Percentiles rank a stretch among this genome's conserved stretches.
Evolutionary conservation across 257 asterid species (phyloP).

Genomic region (Haberlea rhodopensis): DNA sequence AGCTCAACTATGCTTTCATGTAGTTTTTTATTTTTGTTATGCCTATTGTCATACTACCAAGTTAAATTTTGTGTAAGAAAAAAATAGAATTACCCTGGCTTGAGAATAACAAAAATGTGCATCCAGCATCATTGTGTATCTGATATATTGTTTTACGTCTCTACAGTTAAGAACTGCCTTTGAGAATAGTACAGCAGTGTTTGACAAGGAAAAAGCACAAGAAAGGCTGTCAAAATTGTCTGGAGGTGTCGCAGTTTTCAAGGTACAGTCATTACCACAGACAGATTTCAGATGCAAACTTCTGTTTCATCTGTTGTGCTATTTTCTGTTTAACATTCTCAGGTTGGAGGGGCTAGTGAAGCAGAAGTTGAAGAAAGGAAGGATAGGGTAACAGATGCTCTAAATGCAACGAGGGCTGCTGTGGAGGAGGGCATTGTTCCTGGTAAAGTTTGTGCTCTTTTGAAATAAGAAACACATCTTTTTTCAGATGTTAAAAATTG

Average conservation of each 20-base stretch:
- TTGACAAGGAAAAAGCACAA: slow-evolving; percentile 93
- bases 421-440: slow-evolving; percentile 93
- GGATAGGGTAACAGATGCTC: slow-evolving; percentile 95
- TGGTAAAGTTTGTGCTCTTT: slow-evolving; percentile 39
- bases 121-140: slow-evolving; percentile 1
- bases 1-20: neutral
- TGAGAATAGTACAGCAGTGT: slow-evolving; percentile 62
- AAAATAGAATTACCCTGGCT: neutral
- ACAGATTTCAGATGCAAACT: slow-evolving; percentile 14
- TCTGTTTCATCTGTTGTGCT: slow-evolving; percentile 17
- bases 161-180: slow-evolving; percentile 69
- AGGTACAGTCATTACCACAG: slow-evolving; percentile 41
- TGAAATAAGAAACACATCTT: neutral
- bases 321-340: slow-evolving; percentile 22
- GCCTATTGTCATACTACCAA: neutral
- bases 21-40: neutral
- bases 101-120: slow-evolving; percentile 8
- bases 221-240: slow-evolving; percentile 86
- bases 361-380: slow-evolving; percentile 87
- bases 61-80: neutral
- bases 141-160: slow-evolving; percentile 24
- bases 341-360: slow-evolving; percentile 96
- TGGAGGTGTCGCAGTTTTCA: slow-evolving; percentile 95
- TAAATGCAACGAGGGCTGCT: slow-evolving; percentile 92
- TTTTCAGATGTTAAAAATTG: neutral